These are phyloP conservation scores for Nemophila menziesii DNA, from an alignment of 257 asterid genomes.

Conservation along the genomic window DNA sequence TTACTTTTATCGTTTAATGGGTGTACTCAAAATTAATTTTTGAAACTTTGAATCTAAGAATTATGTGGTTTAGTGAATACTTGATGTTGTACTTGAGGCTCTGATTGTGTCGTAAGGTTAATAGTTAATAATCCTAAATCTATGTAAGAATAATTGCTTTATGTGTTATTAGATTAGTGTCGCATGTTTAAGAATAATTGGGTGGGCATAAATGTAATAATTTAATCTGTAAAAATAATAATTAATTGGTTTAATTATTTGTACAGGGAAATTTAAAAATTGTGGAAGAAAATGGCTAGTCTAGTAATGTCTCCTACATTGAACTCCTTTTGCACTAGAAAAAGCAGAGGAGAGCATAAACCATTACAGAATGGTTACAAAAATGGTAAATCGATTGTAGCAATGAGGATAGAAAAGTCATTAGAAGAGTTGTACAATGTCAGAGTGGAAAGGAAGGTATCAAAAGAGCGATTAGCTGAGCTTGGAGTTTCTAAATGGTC, in stretches of 20 bases:
- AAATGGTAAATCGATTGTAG: slow-evolving; percentile 18
- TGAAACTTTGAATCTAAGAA: too few relatives aligned
- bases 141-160: too few relatives aligned
- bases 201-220: too few relatives aligned
- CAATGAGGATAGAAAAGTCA: slow-evolving; percentile 58
- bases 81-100: too few relatives aligned
- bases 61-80: too few relatives aligned
- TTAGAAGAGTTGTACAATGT: slow-evolving; percentile 86
- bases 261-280: slow-evolving; percentile 2
- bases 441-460: slow-evolving; percentile 60
- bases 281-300: slow-evolving; percentile 33
- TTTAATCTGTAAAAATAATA: too few relatives aligned
- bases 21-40: too few relatives aligned
- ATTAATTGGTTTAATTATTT: neutral
- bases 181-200: too few relatives aligned
- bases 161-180: too few relatives aligned
- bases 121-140: too few relatives aligned
- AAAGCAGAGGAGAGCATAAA: slow-evolving; percentile 10
- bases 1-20: too few relatives aligned
- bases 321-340: slow-evolving; percentile 18
- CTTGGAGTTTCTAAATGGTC: slow-evolving; percentile 77
- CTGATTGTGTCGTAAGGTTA: too few relatives aligned
- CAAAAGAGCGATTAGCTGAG: slow-evolving; percentile 49
- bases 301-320: slow-evolving; percentile 28
- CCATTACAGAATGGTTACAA: slow-evolving; percentile 5